Conservation (phyloP, 1,284 basidiomycete species). For the Athelia psychrophila region DNA sequence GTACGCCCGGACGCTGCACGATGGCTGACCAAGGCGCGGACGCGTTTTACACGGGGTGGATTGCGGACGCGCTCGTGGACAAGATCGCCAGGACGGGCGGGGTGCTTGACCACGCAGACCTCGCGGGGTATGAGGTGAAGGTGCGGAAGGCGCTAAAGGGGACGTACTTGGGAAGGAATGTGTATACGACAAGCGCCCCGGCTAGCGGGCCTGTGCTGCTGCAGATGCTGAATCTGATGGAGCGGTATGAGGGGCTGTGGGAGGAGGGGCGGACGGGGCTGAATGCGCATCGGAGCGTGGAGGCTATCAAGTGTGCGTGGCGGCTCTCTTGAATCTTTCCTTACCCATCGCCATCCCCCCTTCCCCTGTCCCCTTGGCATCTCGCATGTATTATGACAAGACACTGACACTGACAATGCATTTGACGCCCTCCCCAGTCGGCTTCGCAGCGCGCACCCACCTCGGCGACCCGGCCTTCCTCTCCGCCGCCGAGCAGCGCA, state of each 20-base stretch:
- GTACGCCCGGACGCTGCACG: conserved; percentile 62
- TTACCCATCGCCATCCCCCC: no score
- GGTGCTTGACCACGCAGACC: conserved; percentile 70
- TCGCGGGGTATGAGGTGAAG: conserved; percentile 68
- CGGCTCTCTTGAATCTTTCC: no score
- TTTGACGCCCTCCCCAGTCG: no score
- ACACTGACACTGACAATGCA: no score
- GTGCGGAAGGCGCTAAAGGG: conserved; percentile 76
- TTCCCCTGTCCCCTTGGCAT: no score
- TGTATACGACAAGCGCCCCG: conserved; percentile 85
- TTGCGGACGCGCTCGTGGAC: conserved; percentile 70
- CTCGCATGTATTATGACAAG: no score
- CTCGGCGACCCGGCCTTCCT: conserved; percentile 65
- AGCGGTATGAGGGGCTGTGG: conserved; percentile 54
- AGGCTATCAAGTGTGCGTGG: conserved; percentile 72
- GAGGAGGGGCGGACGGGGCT: conserved; percentile 49
- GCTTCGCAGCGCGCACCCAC: no score
- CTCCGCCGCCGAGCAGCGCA: conserved; percentile 42
- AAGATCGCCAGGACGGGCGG: conserved; percentile 76
- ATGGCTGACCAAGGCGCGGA: conserved; percentile 70
- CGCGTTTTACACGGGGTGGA: conserved; percentile 77
- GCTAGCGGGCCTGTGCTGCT: conserved; percentile 79
- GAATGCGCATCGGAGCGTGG: conserved; percentile 71
- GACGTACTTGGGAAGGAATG: conserved; percentile 70
- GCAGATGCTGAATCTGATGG: conserved; percentile 79